phyloP scores from a whole-genome alignment of 2,329 filamentous ascomycete species.

The Trichoderma sp. region DNA sequence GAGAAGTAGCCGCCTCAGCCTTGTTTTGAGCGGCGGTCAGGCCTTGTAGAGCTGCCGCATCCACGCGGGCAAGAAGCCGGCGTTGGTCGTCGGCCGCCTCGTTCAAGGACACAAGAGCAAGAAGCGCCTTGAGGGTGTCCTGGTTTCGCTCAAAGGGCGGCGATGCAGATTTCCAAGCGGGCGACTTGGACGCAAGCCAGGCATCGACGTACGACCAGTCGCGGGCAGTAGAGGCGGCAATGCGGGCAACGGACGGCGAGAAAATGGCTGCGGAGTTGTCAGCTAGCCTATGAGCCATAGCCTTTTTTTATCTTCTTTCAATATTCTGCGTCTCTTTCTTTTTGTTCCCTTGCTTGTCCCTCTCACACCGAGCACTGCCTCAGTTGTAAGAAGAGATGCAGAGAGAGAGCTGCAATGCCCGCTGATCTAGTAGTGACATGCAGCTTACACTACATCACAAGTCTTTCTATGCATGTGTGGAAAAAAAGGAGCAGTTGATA shows the following conservation, averaged over 20 bases:
- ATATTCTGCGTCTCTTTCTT: background rate
- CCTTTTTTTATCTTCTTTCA: background rate
- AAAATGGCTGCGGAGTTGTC: conserved; percentile 57
- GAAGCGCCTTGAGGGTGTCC: conserved; percentile 75
- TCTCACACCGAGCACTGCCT: background rate
- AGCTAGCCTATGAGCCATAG: conserved; percentile 30
- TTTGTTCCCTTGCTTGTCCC: background rate
- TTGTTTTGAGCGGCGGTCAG: conserved; percentile 40
- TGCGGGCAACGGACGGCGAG: conserved; percentile 69
- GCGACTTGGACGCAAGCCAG: conserved; percentile 77
- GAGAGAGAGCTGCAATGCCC: background rate
- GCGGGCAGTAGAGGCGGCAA: conserved; percentile 79
- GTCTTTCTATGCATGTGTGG: background rate
- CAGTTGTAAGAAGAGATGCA: background rate
- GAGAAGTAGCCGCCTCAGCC: conserved; percentile 32
- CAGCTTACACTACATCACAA: background rate
- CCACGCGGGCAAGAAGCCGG: conserved; percentile 59
- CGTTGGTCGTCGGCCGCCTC: conserved; percentile 77
- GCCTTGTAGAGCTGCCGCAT: conserved; percentile 62
- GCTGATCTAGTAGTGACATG: background rate
- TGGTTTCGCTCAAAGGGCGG: conserved; percentile 85
- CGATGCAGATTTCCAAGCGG: conserved; percentile 55
- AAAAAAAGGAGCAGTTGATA: background rate
- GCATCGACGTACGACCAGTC: conserved; percentile 88
- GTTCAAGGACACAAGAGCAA: conserved; percentile 74